Percentiles rank a stretch among this genome's conserved stretches.
These are phyloP conservation scores for Raffaelea deltoideospora DNA, from an alignment of 2,329 filamentous ascomycete species.

Conservation along the genomic window DNA sequence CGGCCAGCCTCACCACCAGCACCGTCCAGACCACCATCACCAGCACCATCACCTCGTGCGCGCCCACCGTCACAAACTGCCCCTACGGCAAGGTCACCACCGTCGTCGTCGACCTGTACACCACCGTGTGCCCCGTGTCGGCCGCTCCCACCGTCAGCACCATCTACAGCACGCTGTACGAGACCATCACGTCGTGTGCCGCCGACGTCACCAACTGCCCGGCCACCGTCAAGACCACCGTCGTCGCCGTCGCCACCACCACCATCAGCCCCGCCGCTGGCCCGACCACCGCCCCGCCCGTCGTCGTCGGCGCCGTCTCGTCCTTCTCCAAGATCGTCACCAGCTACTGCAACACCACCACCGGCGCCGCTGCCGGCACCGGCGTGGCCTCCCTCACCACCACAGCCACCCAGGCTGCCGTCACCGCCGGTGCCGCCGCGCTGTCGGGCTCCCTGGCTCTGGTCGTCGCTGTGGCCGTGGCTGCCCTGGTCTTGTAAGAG, in stretches of 20 bases:
- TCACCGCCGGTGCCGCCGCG: not conserved
- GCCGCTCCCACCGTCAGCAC: conserved; percentile 14
- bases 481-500: conserved; percentile 6
- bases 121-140: conserved; percentile 10
- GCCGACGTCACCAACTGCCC: conserved; percentile 11
- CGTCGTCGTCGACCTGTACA: conserved; percentile 9
- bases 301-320: not conserved
- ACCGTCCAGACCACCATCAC: conserved; percentile 24
- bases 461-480: conserved; percentile 3
- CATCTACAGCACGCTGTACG: conserved; percentile 25
- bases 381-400: not conserved
- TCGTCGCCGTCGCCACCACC: conserved; percentile 2
- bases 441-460: conserved; percentile 4
- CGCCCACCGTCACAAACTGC: conserved; percentile 11
- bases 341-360: not conserved
- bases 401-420: not conserved
- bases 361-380: not conserved
- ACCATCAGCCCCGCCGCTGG: conserved; percentile 3
- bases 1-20: conserved; percentile 15
- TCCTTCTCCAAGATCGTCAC: not conserved
- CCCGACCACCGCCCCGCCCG: not conserved
- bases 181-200: conserved; percentile 14
- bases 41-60: conserved; percentile 10
- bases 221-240: conserved; percentile 6
- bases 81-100: conserved; percentile 10